These are phyloP conservation scores for Osmanthus fragrans DNA, from an alignment of 257 asterid species.

Conservation along the genomic window DNA sequence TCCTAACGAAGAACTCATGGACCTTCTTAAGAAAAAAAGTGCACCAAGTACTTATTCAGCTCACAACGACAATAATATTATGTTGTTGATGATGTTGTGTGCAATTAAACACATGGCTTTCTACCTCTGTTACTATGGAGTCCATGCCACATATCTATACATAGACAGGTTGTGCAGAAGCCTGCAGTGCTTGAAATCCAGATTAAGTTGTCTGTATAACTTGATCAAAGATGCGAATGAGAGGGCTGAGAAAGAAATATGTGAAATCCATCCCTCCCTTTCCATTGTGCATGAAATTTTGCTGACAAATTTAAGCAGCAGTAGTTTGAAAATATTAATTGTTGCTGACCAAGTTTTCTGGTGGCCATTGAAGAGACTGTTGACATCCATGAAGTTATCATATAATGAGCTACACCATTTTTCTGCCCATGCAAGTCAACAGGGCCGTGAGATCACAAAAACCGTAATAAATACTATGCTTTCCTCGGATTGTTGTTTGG, in stretches of 20 bases:
- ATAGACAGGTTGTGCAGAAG: constrained; percentile 39
- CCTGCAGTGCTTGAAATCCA: constrained; percentile 42
- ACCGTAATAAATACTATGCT: constrained; percentile 25
- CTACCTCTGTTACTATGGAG: constrained; percentile 65
- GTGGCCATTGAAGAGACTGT: constrained; percentile 55
- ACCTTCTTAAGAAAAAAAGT: constrained; percentile 33
- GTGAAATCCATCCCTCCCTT: constrained; percentile 53
- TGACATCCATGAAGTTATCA: constrained; percentile 50
- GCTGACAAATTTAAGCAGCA: constrained; percentile 29
- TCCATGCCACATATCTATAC: constrained; percentile 53
- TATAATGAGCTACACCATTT: constrained; percentile 34
- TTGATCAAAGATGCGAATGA: constrained; percentile 41
- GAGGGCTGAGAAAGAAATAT: constrained; percentile 47
- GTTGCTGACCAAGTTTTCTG: constrained; percentile 59
- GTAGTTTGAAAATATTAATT: constrained; percentile 41
- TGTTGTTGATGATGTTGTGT: constrained; percentile 39
- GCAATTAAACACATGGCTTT: constrained; percentile 69
- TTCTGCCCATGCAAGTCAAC: constrained; percentile 27
- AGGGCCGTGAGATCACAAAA: constrained; percentile 28
- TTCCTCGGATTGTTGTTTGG: constrained; percentile 52
- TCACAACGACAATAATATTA: constrained; percentile 31
- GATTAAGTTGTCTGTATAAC: constrained; percentile 45
- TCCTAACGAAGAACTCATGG: constrained; percentile 43
- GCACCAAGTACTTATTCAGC: constrained; percentile 27
- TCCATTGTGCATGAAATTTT: constrained; percentile 48